Evolutionary conservation across 1,139 yeast species (phyloP).

Genomic region (Suhomyces atakaporum): DNA sequence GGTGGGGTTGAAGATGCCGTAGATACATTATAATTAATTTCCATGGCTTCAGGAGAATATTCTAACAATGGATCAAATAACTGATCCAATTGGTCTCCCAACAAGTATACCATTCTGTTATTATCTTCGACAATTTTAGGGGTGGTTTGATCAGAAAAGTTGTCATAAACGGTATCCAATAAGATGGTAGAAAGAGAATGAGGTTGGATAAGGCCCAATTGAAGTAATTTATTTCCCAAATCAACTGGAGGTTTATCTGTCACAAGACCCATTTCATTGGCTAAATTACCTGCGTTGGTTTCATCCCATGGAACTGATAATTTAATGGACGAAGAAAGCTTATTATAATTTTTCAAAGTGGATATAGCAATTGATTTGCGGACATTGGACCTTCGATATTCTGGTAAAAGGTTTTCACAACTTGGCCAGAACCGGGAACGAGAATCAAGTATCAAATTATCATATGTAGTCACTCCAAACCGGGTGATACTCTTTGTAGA

Average conservation of each 20-base stretch:
- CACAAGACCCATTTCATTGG: conserved; percentile 59
- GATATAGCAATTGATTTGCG: conserved; percentile 79
- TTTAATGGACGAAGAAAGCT: conserved; percentile 37
- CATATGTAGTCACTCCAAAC: conserved; percentile 67
- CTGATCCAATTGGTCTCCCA: conserved; percentile 87
- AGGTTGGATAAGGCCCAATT: conserved; percentile 61
- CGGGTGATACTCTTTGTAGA: conserved; percentile 66
- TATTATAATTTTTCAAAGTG: conserved; percentile 65
- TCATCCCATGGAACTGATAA: conserved; percentile 54
- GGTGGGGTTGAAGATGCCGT: conserved; percentile 16
- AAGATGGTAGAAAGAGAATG: conserved; percentile 57
- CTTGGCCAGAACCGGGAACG: conserved; percentile 78
- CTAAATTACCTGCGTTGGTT: conserved; percentile 75
- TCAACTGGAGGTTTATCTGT: conserved; percentile 52
- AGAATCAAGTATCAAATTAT: conserved; percentile 59
- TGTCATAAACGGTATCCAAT: conserved; percentile 74
- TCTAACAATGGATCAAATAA: conserved; percentile 87
- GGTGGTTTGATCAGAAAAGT: conserved; percentile 35
- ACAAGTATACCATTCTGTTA: conserved; percentile 67
- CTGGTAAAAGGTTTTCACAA: conserved; percentile 62
- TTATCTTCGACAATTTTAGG: conserved; percentile 55
- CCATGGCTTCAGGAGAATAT: conserved; percentile 87
- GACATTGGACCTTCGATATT: conserved; percentile 57
- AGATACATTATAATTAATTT: conserved; percentile 63
- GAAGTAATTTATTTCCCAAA: conserved; percentile 53